Evolutionary conservation across 805 yeast genomes (phyloP).

Genomic region (Hermanozyma aechmeae): DNA sequence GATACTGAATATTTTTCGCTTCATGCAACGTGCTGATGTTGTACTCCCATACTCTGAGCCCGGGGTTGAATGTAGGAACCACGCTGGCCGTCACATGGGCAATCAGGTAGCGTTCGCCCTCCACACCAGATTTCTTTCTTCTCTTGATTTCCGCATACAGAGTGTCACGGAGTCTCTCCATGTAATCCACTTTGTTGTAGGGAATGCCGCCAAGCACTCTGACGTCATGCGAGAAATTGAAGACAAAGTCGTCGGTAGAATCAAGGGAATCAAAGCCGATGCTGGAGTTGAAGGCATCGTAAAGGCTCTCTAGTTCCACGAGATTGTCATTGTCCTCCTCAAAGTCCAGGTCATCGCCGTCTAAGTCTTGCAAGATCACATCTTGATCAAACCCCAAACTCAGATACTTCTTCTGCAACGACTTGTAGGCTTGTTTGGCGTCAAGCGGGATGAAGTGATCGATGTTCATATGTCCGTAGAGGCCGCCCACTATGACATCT

Average conservation of each 20-base stretch:
- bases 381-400: constrained; percentile 8
- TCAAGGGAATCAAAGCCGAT: constrained; percentile 5
- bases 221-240: constrained; percentile 6
- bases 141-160: constrained; percentile 44
- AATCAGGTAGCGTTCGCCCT: constrained; percentile 55
- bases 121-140: constrained; percentile 29
- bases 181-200: constrained; percentile 52
- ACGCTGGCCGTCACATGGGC: constrained; percentile 66
- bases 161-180: constrained; percentile 46
- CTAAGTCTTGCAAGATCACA: constrained; percentile 6
- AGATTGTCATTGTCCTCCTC: constrained; percentile 1
- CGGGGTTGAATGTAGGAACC: constrained; percentile 80
- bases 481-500: constrained; percentile 74
- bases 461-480: constrained; percentile 84
- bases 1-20: too few relatives aligned
- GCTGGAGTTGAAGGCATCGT: constrained; percentile 2
- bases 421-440: constrained; percentile 56
- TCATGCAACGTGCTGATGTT: constrained; percentile 50
- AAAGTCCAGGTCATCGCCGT: constrained; percentile 5
- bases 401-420: constrained; percentile 18
- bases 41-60: constrained; percentile 80
- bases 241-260: constrained; percentile 9
- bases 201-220: constrained; percentile 56
- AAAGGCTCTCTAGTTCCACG: constrained; percentile 3
- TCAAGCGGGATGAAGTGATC: constrained; percentile 80